Evolutionary conservation across 345 rosid species (phyloP).

Genomic region (Populus pruinosa): DNA sequence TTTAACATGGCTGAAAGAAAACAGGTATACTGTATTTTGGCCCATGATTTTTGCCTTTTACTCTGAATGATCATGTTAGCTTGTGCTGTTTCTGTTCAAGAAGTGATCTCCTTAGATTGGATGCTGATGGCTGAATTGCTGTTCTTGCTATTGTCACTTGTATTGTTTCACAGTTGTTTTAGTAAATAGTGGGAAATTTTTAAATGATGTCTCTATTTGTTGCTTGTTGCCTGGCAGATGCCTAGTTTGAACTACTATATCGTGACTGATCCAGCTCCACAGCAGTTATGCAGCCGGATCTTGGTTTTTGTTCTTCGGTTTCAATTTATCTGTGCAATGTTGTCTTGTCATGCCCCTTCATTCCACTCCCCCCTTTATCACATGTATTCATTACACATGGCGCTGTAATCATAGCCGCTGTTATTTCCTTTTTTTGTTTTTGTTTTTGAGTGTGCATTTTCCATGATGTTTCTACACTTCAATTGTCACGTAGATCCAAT

Average conservation of each 20-base stretch:
- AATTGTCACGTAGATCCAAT: not conserved
- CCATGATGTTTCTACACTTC: not conserved
- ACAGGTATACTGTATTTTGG: not conserved
- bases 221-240: constrained; percentile 12
- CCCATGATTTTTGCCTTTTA: not conserved
- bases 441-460: not conserved
- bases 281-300: constrained; percentile 6
- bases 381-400: not conserved
- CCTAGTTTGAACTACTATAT: constrained; percentile 1
- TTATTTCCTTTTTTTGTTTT: not conserved
- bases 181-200: not conserved
- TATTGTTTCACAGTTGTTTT: not conserved
- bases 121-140: not conserved
- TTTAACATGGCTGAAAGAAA: not conserved
- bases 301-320: not conserved
- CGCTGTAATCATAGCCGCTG: not conserved
- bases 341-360: not conserved
- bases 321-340: not conserved
- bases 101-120: not conserved
- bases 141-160: not conserved
- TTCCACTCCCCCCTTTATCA: not conserved
- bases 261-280: not conserved
- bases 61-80: not conserved
- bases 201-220: not conserved
- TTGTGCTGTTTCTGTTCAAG: not conserved